Conservation (phyloP, 768 basidiomycete genomes). For the Lepiota subincarnata region DNA sequence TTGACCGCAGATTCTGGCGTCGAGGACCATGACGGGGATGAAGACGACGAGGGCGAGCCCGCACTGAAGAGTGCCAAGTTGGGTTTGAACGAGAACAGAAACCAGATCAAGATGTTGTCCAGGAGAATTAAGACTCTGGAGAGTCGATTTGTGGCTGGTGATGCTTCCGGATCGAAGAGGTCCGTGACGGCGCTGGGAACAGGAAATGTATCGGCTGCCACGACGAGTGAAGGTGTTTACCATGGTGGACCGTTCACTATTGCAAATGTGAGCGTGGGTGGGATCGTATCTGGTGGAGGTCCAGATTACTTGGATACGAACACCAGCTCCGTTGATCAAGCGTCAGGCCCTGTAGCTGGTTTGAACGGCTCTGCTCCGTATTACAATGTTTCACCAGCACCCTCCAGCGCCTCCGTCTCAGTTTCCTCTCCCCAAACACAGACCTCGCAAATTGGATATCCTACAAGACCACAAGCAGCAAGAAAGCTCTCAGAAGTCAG, state of each 20-base stretch:
- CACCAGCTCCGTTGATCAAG: neutral
- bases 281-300: neutral
- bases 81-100: conserved; percentile 5
- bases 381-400: neutral
- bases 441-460: neutral
- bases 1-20: conserved; percentile 14
- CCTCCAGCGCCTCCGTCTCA: neutral
- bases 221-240: neutral
- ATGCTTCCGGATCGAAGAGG: neutral
- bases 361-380: neutral
- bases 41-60: neutral
- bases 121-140: conserved; percentile 7
- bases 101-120: conserved; percentile 1
- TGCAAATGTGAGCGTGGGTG: neutral
- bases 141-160: neutral
- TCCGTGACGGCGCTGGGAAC: neutral
- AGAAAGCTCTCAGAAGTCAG: neutral
- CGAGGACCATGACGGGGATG: neutral
- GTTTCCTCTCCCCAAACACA: neutral
- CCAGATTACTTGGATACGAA: neutral
- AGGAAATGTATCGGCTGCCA: neutral
- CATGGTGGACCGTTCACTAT: neutral
- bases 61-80: neutral
- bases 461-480: neutral
- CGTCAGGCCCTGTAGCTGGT: neutral